These are phyloP conservation scores for Hortiboletus flavorubellus DNA, from an alignment of 768 basidiomycete species.

Conservation along the genomic window DNA sequence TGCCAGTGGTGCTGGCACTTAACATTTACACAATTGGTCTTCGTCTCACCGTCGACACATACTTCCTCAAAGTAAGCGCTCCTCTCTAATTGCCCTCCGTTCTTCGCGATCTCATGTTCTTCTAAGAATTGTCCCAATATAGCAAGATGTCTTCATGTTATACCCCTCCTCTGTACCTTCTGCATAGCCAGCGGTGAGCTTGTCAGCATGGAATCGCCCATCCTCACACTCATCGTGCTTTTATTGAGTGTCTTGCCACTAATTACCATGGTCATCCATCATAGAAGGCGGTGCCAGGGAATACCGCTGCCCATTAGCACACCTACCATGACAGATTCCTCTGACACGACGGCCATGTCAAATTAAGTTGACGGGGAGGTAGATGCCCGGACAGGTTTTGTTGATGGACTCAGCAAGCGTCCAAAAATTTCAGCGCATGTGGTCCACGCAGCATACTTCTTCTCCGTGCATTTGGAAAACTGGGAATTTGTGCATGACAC, in stretches of 20 bases:
- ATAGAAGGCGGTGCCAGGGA: neutral
- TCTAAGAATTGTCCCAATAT: neutral
- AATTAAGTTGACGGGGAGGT: neutral
- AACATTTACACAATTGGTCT: constrained; percentile 19
- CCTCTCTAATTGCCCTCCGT: neutral
- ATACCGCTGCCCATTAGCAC: neutral
- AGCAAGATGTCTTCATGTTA: constrained; percentile 7
- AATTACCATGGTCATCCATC: neutral
- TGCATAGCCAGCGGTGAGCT: constrained; percentile 11
- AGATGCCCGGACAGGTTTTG: neutral
- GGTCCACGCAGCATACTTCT: too few relatives aligned
- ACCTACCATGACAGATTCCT: too few relatives aligned
- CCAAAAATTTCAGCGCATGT: neutral
- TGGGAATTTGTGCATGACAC: neutral
- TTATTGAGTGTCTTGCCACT: constrained; percentile 10
- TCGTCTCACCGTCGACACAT: constrained; percentile 6
- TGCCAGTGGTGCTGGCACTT: constrained; percentile 11
- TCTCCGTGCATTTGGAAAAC: too few relatives aligned
- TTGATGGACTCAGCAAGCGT: neutral
- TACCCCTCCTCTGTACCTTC: constrained; percentile 16
- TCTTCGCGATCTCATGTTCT: neutral
- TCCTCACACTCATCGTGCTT: constrained; percentile 4
- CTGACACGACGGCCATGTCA: neutral
- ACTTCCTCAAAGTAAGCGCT: constrained; percentile 2
- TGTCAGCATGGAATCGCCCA: constrained; percentile 4